A percentile compares a stretch with the other conserved stretches of the same genome.
Conservation (phyloP, 805 yeast species). For the Schwanniomyces polymorphus region DNA sequence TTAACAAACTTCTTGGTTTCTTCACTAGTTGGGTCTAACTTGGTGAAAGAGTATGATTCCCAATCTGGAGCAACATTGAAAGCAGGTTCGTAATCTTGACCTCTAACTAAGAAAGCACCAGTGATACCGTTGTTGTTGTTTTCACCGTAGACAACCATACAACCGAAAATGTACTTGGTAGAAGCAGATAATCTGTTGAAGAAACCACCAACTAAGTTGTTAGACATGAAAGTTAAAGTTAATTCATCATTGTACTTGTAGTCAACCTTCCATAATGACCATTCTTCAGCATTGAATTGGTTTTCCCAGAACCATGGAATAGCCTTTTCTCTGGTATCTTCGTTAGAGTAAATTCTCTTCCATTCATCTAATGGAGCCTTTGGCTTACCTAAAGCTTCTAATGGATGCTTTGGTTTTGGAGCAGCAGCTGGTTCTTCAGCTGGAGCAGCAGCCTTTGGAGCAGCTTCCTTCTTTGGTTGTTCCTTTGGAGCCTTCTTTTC, state of each 20-base stretch:
- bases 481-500: constrained; percentile 56
- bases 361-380: constrained; percentile 80
- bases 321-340: constrained; percentile 92
- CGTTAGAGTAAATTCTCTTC: constrained; percentile 96
- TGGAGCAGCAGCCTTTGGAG: constrained; percentile 28
- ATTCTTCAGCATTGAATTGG: constrained; percentile 86
- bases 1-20: constrained; percentile 79
- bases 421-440: too few relatives aligned
- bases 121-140: constrained; percentile 97
- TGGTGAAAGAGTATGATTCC: constrained; percentile 87
- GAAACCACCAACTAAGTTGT: constrained; percentile 97
- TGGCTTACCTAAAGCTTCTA: constrained; percentile 77
- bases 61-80: constrained; percentile 99
- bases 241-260: constrained; percentile 98
- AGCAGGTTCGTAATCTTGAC: constrained; percentile 88
- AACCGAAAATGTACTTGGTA: constrained; percentile 91
- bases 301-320: constrained; percentile 97
- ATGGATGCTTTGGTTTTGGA: constrained; percentile 92
- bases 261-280: constrained; percentile 93
- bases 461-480: constrained; percentile 24
- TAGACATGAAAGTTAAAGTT: constrained; percentile 96
- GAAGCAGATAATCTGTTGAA: constrained; percentile 93
- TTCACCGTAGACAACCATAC: constrained; percentile 94
- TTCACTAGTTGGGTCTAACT: constrained; percentile 75
- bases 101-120: constrained; percentile 94